Evolutionary conservation across 805 yeast genomes (phyloP), one percentile per base, ranked within the genome.

Genomic region (Sporopachydermia lactativora): DNA sequence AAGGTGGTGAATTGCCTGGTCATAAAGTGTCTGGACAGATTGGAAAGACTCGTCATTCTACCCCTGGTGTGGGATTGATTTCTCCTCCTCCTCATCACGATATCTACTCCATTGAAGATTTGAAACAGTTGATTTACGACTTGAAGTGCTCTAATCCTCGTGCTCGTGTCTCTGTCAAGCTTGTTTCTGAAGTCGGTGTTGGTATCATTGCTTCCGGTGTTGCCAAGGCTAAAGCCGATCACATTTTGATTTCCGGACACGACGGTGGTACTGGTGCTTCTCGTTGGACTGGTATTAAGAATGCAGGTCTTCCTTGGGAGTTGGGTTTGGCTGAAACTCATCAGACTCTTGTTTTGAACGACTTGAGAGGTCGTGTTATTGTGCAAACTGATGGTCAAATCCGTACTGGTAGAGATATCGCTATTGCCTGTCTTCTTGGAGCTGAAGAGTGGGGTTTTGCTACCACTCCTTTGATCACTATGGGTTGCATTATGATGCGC

Each of bases 211-310:
- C 97, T 18, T 85, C 96, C 36, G 98, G 98, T 73, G 98, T 89
- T 18, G 97, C 97, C 45, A 89, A 89, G 66, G 98, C 98, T 15
- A 94, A 92, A 58, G 96, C 97, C 11, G 97, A 92, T 58, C 95
- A 89, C 58, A 81, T 89, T 54, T 71, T 89, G 57, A 83, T 89
- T 48, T 83, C 96, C 45, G 97, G 97, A 54, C 96, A 94, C 57
- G 97, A 89, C 62, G 98, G 98, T 74, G 98, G 98, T 68, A 89
- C 98, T 43, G 98, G 98, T 77, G 98, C 98, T 44, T 89, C 96
- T 45, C 76, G 94, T 61, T 84, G 94, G 85, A 88, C 96, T 15
- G 92, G 95, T 59, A 86, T 89, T 59, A 88, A 88, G 60, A 79
- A 88, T 58, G 96, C 98, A 43, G 97, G 98, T 63, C 71, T 89